Base-by-base conservation (phyloP, 495 filamentous ascomycete species). In the Neurospora sublineolata region DNA sequence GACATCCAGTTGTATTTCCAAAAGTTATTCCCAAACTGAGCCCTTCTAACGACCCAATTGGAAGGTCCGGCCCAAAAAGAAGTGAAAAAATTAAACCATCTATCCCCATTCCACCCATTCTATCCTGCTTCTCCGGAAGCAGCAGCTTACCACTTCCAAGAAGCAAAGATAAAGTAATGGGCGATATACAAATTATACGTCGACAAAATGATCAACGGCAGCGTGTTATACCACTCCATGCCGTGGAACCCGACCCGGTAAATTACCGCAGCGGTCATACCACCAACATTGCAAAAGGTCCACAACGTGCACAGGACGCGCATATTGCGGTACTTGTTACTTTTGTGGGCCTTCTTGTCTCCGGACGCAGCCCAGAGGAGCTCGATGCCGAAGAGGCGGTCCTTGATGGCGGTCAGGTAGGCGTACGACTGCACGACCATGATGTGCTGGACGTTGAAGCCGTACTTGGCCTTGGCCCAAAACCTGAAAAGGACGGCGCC, bases 361-460 rank as follows among this genome's bases (percentile, higher is more conserved):
- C 78, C 78, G 9, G 78, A 79, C 3, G 78, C 77, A 1, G 77
- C 77, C 78, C 78, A 78, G 10, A 78, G 74, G 41, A 79, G 73
- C 75, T 79, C 78, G 40, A 79, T 77, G 37, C 77, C 77, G 18
- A 79, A 76, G 20, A 79, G 64, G 2, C 77, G 67, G 71, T 79
- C 78, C 71, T 78, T 79, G 76, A 79, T 79, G 73, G 77, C 78
- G 16, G 77, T 78, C 69, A 79, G 72, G 70, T 78, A 78, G 68
- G 78, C 77, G 41, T 77, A 79, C 70, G 78, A 78, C 76, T 78
- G 77, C 67, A 79, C 72, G 8, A 79, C 72, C 78, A 79, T 79
- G 73, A 79, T 71, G 75, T 79, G 77, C 73, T 79, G 78, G 60
- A 78, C 78, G 73, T 79, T 79, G 75, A 79, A 76, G 37, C 77